phyloP scores from a whole-genome alignment of 1,284 basidiomycete genomes.

The Microbotryomycetes sp. region DNA sequence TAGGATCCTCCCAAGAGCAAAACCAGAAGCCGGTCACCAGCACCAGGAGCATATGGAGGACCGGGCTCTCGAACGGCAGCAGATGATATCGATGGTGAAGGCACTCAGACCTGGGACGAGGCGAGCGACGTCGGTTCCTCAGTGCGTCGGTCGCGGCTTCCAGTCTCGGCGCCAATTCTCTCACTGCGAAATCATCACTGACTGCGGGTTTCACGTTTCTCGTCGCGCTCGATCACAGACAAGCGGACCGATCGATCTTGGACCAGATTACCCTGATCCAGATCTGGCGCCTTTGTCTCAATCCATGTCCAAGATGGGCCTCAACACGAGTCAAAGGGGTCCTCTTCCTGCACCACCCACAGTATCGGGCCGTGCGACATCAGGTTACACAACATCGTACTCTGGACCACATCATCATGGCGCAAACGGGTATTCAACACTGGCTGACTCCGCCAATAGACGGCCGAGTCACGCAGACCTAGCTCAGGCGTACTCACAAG shows the following conservation, averaged over 20 bases:
- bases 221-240: too few species aligned
- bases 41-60: slow-evolving; percentile 17
- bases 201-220: too few species aligned
- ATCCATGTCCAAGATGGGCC: slow-evolving; percentile 15
- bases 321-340: slow-evolving; percentile 8
- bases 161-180: too few species aligned
- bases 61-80: slow-evolving; percentile 7
- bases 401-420: too few species aligned
- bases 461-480: too few species aligned
- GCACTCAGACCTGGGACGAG: not conserved
- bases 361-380: too few species aligned
- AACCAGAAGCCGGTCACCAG: not conserved
- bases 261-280: slow-evolving; percentile 26
- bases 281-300: slow-evolving; percentile 24
- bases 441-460: too few species aligned
- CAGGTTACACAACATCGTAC: too few species aligned
- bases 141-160: not conserved
- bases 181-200: not conserved
- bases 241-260: slow-evolving; percentile 2
- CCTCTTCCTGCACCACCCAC: slow-evolving; percentile 13
- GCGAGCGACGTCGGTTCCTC: not conserved
- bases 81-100: not conserved
- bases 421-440: too few species aligned
- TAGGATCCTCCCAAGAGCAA: not conserved
- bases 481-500: too few species aligned